Evolutionary conservation across 2,329 filamentous ascomycete genomes (phyloP), one percentile per base, ranked within the genome.

Genomic region (Sarocladiaceae sp.): DNA sequence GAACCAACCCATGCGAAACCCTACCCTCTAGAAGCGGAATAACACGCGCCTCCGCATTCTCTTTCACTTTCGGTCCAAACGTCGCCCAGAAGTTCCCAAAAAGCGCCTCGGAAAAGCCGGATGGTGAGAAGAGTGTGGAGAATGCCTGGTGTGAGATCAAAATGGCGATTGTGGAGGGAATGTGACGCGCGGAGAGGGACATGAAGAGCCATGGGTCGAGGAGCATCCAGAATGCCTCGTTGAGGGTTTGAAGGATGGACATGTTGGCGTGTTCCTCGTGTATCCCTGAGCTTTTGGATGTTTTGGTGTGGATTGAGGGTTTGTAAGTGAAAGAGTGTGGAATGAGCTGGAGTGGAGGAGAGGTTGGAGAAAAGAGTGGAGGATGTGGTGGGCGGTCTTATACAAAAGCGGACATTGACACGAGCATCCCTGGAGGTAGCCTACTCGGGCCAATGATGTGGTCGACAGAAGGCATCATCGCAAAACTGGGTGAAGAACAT

Each of bases 21-120:
- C 73, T 71, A 12, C 79, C 79, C 53, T 79, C 71, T 2, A 86
- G 71, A 2, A 86, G 67, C 0, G 83, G 79, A 10, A 77, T 62
- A 2, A 86, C 77, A 25, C 65, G 65, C 0, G 59, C 59, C 31
- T 68, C 70, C 17, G 67, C 73, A 36, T 56, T 60, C n/a, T 65
- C 55, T 53, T 77, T 75, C 3, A 80, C 70, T 3, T 64, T 55
- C 0, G 83, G 80, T 0, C 82, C 82, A 40, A 74, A 72, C 51
- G 62, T 70, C 29, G 66, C 65, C 84, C 84, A 88, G 67, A 87
- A 86, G 36, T 67, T 66, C 50, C 74, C 74, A 66, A 87, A 88
- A 78, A 83, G 85, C 56, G 67, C 71, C 2, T 71, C 65, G 36
- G 66, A 70, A 51, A 83, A 68, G 20, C 61, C 62, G 2, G 66